These are phyloP conservation scores for Boletus tylopilopsis DNA, from an alignment of 768 basidiomycete species.

Conservation along the genomic window DNA sequence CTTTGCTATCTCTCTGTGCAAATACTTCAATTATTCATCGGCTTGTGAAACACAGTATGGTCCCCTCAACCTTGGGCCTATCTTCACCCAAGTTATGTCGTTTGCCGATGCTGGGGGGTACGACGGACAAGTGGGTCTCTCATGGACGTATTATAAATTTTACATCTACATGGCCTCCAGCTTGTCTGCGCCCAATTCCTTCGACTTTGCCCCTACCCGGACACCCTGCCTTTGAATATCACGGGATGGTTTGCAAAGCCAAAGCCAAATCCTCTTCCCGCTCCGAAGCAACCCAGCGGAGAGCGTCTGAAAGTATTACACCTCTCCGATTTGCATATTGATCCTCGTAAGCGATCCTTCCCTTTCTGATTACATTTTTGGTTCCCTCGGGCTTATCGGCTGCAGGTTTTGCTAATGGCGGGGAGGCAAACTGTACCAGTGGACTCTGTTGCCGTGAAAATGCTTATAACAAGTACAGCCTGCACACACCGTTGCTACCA, in stretches of 20 bases:
- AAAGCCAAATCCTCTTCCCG: slow-evolving; percentile 66
- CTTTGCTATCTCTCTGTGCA: slow-evolving; percentile 57
- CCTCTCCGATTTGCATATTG: slow-evolving; percentile 74
- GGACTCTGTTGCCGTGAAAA: slow-evolving; percentile 64
- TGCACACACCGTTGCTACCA: slow-evolving; percentile 46
- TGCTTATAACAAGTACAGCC: slow-evolving; percentile 47
- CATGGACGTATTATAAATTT: not conserved
- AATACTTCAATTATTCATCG: slow-evolving; percentile 49
- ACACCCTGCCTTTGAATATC: slow-evolving; percentile 57
- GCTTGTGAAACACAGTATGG: slow-evolving; percentile 50
- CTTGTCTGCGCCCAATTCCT: slow-evolving; percentile 60
- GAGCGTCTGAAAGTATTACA: slow-evolving; percentile 69
- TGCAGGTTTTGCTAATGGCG: slow-evolving; percentile 61
- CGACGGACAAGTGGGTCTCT: slow-evolving; percentile 58
- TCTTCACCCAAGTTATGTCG: slow-evolving; percentile 68
- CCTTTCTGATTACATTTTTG: not conserved
- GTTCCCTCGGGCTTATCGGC: not conserved
- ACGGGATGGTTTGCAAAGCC: slow-evolving; percentile 73
- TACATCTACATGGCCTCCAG: slow-evolving; percentile 27
- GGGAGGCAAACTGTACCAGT: slow-evolving; percentile 70
- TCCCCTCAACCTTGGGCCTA: slow-evolving; percentile 46
- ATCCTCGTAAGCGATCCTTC: slow-evolving; percentile 48
- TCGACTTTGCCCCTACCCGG: slow-evolving; percentile 50
- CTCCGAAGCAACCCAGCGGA: slow-evolving; percentile 55
- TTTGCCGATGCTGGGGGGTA: slow-evolving; percentile 69